Evolutionary conservation across 2,329 filamentous ascomycete species (phyloP).

Genomic region (Akanthomyces dipterigenus): DNA sequence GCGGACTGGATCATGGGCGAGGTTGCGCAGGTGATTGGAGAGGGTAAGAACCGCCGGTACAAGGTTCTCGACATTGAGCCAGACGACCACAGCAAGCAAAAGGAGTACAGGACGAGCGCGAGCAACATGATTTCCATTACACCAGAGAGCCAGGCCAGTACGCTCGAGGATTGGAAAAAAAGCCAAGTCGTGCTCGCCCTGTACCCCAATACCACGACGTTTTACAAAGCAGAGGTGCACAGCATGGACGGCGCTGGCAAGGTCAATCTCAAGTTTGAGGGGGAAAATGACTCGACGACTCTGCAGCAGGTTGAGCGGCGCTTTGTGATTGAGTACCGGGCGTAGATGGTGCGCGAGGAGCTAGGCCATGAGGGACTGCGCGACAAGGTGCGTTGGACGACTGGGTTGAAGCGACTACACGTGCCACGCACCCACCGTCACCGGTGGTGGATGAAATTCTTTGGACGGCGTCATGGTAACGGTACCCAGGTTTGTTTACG

Average conservation of each 20-base stretch:
- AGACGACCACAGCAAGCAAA: slow-evolving; percentile 60
- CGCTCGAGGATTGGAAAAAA: slow-evolving; percentile 52
- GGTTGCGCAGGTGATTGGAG: slow-evolving; percentile 67
- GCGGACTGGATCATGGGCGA: slow-evolving; percentile 69
- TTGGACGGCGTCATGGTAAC: background rate
- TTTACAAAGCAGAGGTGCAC: slow-evolving; percentile 78
- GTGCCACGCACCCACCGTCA: no score
- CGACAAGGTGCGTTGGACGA: background rate
- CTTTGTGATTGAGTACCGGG: slow-evolving; percentile 67
- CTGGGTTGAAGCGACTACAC: background rate
- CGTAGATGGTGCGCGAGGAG: slow-evolving; percentile 14
- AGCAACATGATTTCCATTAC: slow-evolving; percentile 74
- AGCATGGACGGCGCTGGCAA: slow-evolving; percentile 52
- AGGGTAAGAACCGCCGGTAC: slow-evolving; percentile 71
- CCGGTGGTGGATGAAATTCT: background rate
- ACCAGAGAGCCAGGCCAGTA: slow-evolving; percentile 39
- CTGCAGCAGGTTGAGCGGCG: slow-evolving; percentile 69
- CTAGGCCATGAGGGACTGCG: background rate
- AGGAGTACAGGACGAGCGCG: slow-evolving; percentile 64
- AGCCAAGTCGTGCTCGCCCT: slow-evolving; percentile 70
- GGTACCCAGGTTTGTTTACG: background rate
- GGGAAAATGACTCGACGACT: slow-evolving; percentile 66
- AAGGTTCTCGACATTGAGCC: slow-evolving; percentile 76
- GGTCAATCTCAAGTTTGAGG: slow-evolving; percentile 69
- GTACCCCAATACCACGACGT: slow-evolving; percentile 79